Conservation (phyloP, 352 stramenopile species). For the Phytophthora podocarpi region DNA sequence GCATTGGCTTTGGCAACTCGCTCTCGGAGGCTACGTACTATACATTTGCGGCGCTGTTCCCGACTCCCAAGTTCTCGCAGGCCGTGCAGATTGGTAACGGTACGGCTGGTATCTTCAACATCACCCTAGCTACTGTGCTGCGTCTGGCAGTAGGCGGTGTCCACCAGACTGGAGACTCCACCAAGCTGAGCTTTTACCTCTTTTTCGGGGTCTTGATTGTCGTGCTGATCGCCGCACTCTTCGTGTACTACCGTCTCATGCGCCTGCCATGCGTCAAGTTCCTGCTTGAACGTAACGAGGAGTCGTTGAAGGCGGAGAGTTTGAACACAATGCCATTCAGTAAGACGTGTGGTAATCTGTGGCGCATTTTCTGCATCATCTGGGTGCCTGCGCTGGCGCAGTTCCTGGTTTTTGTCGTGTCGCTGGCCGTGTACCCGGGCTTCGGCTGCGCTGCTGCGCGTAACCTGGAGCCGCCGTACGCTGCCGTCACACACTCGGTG, state of each 20-base stretch:
- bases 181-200: slow-evolving; percentile 54
- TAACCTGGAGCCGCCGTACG: slow-evolving; percentile 40
- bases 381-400: slow-evolving; percentile 50
- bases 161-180: slow-evolving; percentile 40
- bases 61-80: slow-evolving; percentile 64
- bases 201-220: slow-evolving; percentile 62
- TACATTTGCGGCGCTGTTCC: slow-evolving; percentile 59
- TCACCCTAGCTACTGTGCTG: slow-evolving; percentile 57
- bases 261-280: slow-evolving; percentile 55
- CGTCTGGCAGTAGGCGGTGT: slow-evolving; percentile 50
- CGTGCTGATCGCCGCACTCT: slow-evolving; percentile 46
- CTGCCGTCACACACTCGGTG: slow-evolving; percentile 19
- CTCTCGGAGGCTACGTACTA: slow-evolving; percentile 60
- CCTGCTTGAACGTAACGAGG: slow-evolving; percentile 59
- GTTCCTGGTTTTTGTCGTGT: slow-evolving; percentile 68
- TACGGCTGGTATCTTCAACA: slow-evolving; percentile 53
- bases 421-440: slow-evolving; percentile 53
- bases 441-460: slow-evolving; percentile 49
- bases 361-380: slow-evolving; percentile 56
- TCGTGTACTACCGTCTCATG: slow-evolving; percentile 50
- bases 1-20: slow-evolving; percentile 57
- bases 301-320: slow-evolving; percentile 33
- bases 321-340: slow-evolving; percentile 39
- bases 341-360: slow-evolving; percentile 45
- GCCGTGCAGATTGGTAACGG: slow-evolving; percentile 67